Percentiles rank a stretch among this genome's conserved stretches.
These are phyloP conservation scores for Mycotypha africana DNA, from an alignment of 371 early-diverging fungal species.

Conservation along the genomic window DNA sequence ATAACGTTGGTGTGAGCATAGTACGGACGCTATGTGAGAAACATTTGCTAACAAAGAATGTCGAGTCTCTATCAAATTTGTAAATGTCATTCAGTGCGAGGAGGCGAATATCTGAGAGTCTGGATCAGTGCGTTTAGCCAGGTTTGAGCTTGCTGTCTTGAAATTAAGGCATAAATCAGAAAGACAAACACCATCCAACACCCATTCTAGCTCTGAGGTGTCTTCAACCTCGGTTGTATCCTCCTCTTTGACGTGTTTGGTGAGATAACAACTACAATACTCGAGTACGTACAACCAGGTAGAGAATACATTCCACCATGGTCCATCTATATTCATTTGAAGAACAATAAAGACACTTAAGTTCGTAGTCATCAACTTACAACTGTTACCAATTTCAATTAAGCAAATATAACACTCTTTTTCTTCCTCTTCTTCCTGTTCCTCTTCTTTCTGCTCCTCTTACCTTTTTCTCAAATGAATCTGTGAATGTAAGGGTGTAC, in stretches of 20 bases:
- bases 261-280: too few relatives aligned
- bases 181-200: slow-evolving; percentile 1
- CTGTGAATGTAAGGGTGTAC: slow-evolving; percentile 1
- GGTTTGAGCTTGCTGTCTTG: background rate
- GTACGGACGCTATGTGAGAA: slow-evolving; percentile 5
- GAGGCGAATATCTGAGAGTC: slow-evolving; percentile 11
- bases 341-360: too few relatives aligned
- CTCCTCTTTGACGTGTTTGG: slow-evolving; percentile 4
- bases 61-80: slow-evolving; percentile 7
- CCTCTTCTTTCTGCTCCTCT: too few relatives aligned
- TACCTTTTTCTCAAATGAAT: too few relatives aligned
- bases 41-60: slow-evolving; percentile 13
- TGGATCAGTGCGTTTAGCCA: background rate
- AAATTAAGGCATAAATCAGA: slow-evolving; percentile 4
- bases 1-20: slow-evolving; percentile 7
- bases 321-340: too few relatives aligned
- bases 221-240: background rate
- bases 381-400: too few relatives aligned
- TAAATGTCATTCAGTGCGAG: slow-evolving; percentile 12
- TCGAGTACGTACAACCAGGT: too few relatives aligned
- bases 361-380: too few relatives aligned
- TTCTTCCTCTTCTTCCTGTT: too few relatives aligned
- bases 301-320: too few relatives aligned
- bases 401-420: too few relatives aligned
- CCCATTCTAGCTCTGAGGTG: background rate